Percentiles rank a stretch among this genome's conserved stretches.
Evolutionary conservation across 352 stramenopile species (phyloP).

Genomic region (Phytophthora melonis): DNA sequence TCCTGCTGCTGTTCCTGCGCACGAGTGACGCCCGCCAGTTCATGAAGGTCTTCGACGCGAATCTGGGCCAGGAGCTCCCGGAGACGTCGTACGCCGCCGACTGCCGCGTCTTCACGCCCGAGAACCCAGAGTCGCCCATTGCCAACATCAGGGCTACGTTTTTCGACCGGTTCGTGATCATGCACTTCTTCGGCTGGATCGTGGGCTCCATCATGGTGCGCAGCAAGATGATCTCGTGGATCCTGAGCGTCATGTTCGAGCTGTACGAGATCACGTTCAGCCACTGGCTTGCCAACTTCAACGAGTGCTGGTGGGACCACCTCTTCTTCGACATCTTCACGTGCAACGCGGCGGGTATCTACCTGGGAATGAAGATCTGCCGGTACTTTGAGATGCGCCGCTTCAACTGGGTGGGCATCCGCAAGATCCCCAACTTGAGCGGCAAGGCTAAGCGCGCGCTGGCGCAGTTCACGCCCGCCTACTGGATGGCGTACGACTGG

Average conservation of each 20-base stretch:
- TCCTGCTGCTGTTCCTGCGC: conserved; percentile 87
- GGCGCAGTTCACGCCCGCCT: conserved; percentile 90
- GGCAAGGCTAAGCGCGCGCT: conserved; percentile 87
- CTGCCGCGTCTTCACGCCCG: conserved; percentile 88
- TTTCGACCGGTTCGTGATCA: conserved; percentile 90
- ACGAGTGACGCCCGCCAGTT: conserved; percentile 85
- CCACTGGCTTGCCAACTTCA: conserved; percentile 94
- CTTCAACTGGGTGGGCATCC: conserved; percentile 91
- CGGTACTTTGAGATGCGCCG: conserved; percentile 90
- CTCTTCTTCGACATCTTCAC: conserved; percentile 95
- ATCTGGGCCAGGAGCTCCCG: conserved; percentile 76
- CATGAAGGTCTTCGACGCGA: conserved; percentile 86
- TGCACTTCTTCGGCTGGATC: conserved; percentile 93
- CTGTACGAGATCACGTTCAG: conserved; percentile 91
- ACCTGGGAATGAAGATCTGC: conserved; percentile 88
- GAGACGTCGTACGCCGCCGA: conserved; percentile 87
- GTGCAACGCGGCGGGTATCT: conserved; percentile 94
- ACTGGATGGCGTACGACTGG: conserved; percentile 94
- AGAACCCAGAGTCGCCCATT: conserved; percentile 84
- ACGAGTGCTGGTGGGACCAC: conserved; percentile 97
- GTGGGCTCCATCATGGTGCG: conserved; percentile 88
- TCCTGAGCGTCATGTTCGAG: conserved; percentile 87
- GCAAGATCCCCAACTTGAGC: conserved; percentile 82
- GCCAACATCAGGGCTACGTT: conserved; percentile 85
- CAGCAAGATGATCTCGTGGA: conserved; percentile 86